Conservation (phyloP, 352 stramenopile species). For the Pythium brachiatum region DNA sequence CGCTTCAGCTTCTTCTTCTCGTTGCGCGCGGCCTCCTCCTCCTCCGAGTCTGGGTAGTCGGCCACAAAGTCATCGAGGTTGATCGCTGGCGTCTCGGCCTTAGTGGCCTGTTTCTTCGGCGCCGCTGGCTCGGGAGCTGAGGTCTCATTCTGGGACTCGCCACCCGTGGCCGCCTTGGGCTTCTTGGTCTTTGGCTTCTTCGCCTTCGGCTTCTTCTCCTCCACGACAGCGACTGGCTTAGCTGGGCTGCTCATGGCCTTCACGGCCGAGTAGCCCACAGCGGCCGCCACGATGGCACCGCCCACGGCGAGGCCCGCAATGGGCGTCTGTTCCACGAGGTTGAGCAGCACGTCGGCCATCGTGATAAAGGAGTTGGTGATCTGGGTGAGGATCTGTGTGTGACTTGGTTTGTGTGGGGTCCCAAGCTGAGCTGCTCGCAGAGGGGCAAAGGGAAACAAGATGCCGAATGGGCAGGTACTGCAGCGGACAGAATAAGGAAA, state of each 20-base stretch:
- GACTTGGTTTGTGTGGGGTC: slow-evolving; percentile 10
- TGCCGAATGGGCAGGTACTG: not conserved
- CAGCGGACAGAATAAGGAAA: not conserved
- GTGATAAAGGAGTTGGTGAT: not conserved
- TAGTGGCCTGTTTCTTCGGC: slow-evolving; percentile 50
- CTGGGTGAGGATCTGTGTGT: slow-evolving; percentile 4
- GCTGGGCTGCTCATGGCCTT: slow-evolving; percentile 59
- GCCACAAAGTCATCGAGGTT: slow-evolving; percentile 73
- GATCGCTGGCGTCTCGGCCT: slow-evolving; percentile 37
- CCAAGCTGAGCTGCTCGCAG: slow-evolving; percentile 8
- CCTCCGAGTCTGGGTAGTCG: slow-evolving; percentile 79
- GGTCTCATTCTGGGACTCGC: slow-evolving; percentile 15
- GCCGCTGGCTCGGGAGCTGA: slow-evolving; percentile 31
- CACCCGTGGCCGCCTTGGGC: slow-evolving; percentile 14
- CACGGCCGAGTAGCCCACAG: slow-evolving; percentile 62
- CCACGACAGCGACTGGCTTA: slow-evolving; percentile 14
- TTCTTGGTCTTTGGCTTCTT: slow-evolving; percentile 54
- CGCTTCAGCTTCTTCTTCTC: slow-evolving; percentile 82
- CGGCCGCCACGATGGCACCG: slow-evolving; percentile 60
- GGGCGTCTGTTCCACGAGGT: slow-evolving; percentile 61
- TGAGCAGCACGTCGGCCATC: slow-evolving; percentile 68
- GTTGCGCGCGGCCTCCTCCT: slow-evolving; percentile 69
- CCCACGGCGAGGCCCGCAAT: slow-evolving; percentile 62
- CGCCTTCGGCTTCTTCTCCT: slow-evolving; percentile 41
- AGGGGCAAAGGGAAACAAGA: slow-evolving; percentile 9